Base-by-base conservation (phyloP, 2,329 filamentous ascomycete species). In the Pseudogymnoascus sp. region DNA sequence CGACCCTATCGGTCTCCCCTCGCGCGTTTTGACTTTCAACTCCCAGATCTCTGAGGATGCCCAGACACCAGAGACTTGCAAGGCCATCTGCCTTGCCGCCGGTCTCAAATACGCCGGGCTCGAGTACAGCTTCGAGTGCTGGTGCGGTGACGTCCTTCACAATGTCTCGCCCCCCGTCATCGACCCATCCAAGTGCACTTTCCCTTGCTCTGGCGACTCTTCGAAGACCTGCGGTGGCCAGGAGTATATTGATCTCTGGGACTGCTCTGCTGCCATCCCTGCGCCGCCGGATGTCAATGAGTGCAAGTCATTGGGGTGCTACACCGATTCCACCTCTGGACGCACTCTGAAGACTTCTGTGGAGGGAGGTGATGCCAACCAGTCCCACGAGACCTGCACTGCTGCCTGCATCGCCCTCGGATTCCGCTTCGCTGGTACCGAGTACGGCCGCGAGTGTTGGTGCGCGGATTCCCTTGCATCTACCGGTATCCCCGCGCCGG, bases 61-160 rank as follows among this genome's bases (percentile, higher is more conserved):
- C 32, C 35, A 35, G 32, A 58, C 57, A 3, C 32, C 79, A 62
- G 74, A 78, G 63, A 76, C 78, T 67, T 78, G 75, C 74, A 79
- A 77, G 65, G 74, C 74, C 1, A 78, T 75, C 2, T 72, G 79
- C 0, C 67, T 79, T 1, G 77, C 77, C 6, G 78, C 78, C 69
- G 70, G 71, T 35, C 71, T 72, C 38, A 64, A 64, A 1, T 70
- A 77, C 58, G 73, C 75, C 50, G 74, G 74, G 38, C 66, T 76
- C 18, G 77, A 65, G 57, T 61, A 43, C 50, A 16, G 28, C 62
- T 58, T 16, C 37, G 39, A 62, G 59, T 58, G 62, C 60, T 47
- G 60, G 60, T 38, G 60, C 12, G 57, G 57, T 7, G 35, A 58
- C 18, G 35, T 38, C 30, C 57, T 58, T 8, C 32, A 58, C 57